These are phyloP conservation scores for Acorus gramineus DNA, from an alignment of 106 monocot species.

Conservation along the genomic window DNA sequence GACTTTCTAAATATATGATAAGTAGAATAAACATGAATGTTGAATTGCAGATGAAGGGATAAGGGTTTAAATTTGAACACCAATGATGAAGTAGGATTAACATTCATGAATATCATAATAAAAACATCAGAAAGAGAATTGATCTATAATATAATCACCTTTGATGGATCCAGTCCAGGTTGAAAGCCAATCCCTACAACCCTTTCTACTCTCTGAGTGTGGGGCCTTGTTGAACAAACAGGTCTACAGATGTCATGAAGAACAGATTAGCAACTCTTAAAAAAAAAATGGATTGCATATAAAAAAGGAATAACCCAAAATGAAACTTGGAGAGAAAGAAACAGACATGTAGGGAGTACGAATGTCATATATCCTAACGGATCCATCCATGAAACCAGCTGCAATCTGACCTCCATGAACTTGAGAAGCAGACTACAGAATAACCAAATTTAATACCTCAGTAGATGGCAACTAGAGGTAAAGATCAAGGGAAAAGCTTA, in stretches of 20 bases:
- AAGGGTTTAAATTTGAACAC: too few relatives aligned
- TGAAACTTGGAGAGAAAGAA: constrained; percentile 6
- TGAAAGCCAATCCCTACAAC: constrained; percentile 97
- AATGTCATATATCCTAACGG: constrained; percentile 75
- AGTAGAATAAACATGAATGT: too few relatives aligned
- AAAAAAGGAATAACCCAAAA: neutral
- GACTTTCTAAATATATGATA: too few relatives aligned
- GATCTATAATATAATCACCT: constrained; percentile 39
- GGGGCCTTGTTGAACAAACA: constrained; percentile 55
- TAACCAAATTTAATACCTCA: neutral
- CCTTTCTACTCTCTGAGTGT: constrained; percentile 55
- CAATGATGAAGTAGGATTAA: too few relatives aligned
- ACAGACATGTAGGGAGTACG: constrained; percentile 60
- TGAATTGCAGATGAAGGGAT: too few relatives aligned
- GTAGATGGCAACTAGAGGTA: too few relatives aligned
- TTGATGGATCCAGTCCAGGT: constrained; percentile 67
- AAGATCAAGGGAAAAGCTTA: too few relatives aligned
- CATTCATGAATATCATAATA: too few relatives aligned
- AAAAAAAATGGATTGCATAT: neutral
- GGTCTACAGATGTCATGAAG: constrained; percentile 23
- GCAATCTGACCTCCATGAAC: constrained; percentile 66
- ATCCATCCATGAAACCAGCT: constrained; percentile 65
- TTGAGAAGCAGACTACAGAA: constrained; percentile 78
- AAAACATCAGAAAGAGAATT: neutral
- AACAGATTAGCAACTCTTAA: neutral